Evolutionary conservation across 225 moss, liverwort and hornwort genomes (phyloP), one percentile per base, ranked within the genome.

Genomic region (Neckera pumila): DNA sequence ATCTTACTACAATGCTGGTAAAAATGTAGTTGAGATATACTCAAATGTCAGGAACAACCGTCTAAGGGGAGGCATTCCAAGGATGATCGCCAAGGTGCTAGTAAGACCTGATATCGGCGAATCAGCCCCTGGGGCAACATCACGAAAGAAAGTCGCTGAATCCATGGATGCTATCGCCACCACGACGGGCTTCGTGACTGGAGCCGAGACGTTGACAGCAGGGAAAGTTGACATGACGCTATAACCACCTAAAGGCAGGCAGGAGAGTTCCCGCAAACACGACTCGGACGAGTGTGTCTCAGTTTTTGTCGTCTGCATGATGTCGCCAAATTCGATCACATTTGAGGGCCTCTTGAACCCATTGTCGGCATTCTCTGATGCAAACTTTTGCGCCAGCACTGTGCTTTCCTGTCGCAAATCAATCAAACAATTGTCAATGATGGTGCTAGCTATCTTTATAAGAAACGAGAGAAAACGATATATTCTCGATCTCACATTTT

Each of bases 281-380:
- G 99, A 93, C 88, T 94, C 92, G 13, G 99, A 95, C 80, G 95
- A 90, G 75, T 51, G 91, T 43, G 99, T 96, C 88, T 91, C 96
- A 76, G 95, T 83, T 90, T 97, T 97, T 13, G 96, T 99, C 58
- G 97, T 96, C 94, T 97, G 96, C 99, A 99, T 99, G 33, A 99
- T 80, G 38, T 92, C 92, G 79, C 93, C 90, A 49, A 99, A 97
- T 90, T 99, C 97, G 40, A 94, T 92, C 38, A 97, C 99, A 90
- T 92, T 90, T 59, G 94, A 87, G 20, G 94, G 97, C 86, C 84
- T 92, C 90, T 95, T 89, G 54, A 89, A 90, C 76, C 90, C 93
- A 38, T 89, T 93, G 40, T 81, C 87, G 74, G 92, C 89, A 76
- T 99, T 99, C 89, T 87, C 86, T 38, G 89, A 90, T 53, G 97